Evolutionary conservation across 495 filamentous ascomycete genomes (phyloP).

Genomic region (Penicillium flavigenum): DNA sequence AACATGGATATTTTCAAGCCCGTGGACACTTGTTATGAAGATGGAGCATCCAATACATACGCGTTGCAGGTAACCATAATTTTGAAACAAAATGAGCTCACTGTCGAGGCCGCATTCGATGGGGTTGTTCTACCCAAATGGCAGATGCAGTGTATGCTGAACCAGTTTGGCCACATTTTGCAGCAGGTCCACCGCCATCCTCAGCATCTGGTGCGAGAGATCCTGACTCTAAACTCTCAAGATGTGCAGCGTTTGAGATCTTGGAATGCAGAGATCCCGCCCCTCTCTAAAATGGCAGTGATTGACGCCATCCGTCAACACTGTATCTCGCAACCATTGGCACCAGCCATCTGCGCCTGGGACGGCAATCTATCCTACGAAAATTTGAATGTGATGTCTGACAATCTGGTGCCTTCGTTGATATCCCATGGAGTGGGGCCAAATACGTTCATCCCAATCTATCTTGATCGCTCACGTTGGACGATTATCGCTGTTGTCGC

Average conservation of each 20-base stretch:
- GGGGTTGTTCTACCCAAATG: slow-evolving; percentile 5
- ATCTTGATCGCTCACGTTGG: slow-evolving; percentile 46
- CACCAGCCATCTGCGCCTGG: slow-evolving; percentile 21
- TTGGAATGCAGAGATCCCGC: slow-evolving; percentile 11
- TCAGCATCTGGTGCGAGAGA: background rate
- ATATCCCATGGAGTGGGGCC: slow-evolving; percentile 31
- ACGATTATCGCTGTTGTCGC: slow-evolving; percentile 39
- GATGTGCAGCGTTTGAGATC: slow-evolving; percentile 9
- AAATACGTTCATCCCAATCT: slow-evolving; percentile 44
- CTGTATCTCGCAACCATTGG: slow-evolving; percentile 15
- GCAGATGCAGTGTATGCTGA: slow-evolving; percentile 14
- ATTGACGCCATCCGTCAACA: slow-evolving; percentile 19
- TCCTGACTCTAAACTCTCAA: slow-evolving; percentile 6
- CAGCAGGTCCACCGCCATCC: slow-evolving; percentile 11
- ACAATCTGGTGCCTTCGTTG: slow-evolving; percentile 15
- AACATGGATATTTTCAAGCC: background rate
- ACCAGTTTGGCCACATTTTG: slow-evolving; percentile 22
- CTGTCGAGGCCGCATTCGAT: slow-evolving; percentile 16
- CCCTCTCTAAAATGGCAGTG: slow-evolving; percentile 9
- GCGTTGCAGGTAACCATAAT: slow-evolving; percentile 12
- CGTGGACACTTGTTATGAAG: background rate
- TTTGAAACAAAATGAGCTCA: background rate
- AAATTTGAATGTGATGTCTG: slow-evolving; percentile 15
- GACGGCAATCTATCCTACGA: slow-evolving; percentile 26
- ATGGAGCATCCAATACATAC: slow-evolving; percentile 15